Conservation (phyloP, 805 yeast genomes). For the Starmerella bombicola region DNA sequence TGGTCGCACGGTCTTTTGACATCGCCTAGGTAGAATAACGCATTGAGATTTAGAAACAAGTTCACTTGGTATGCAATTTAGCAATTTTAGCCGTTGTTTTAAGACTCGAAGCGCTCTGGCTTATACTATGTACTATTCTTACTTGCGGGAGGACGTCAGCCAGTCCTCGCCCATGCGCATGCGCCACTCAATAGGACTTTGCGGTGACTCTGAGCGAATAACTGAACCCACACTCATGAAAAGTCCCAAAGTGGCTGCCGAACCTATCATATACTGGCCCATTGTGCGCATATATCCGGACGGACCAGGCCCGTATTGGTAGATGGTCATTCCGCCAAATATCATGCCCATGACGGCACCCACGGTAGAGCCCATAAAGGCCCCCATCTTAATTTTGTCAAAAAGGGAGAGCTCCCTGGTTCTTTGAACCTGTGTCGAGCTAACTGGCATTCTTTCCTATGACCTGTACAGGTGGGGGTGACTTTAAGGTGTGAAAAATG, state of each 20-base stretch:
- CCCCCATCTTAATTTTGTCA: constrained; percentile 97
- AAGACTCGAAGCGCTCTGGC: no score
- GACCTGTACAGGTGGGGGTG: not conserved
- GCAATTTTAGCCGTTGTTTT: no score
- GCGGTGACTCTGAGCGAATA: constrained; percentile 28
- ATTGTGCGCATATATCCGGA: constrained; percentile 91
- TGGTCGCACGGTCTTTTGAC: no score
- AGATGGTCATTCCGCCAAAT: constrained; percentile 84
- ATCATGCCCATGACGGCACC: constrained; percentile 92
- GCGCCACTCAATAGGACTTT: constrained; percentile 16
- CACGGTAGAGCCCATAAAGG: constrained; percentile 83
- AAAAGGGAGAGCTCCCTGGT: constrained; percentile 56
- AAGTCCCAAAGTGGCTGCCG: constrained; percentile 92
- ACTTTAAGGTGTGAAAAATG: not conserved
- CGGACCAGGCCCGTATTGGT: constrained; percentile 96
- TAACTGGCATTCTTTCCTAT: constrained; percentile 29
- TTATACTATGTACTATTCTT: not conserved
- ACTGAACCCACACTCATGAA: constrained; percentile 93
- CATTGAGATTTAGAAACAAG: no score
- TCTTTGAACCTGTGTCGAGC: constrained; percentile 24
- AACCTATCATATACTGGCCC: constrained; percentile 92
- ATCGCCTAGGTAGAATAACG: no score
- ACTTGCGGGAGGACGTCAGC: not conserved
- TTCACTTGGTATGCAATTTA: no score
- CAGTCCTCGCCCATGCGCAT: constrained; percentile 1